Conservation (phyloP, 768 basidiomycete species). For the Amanita pallidorosea region DNA sequence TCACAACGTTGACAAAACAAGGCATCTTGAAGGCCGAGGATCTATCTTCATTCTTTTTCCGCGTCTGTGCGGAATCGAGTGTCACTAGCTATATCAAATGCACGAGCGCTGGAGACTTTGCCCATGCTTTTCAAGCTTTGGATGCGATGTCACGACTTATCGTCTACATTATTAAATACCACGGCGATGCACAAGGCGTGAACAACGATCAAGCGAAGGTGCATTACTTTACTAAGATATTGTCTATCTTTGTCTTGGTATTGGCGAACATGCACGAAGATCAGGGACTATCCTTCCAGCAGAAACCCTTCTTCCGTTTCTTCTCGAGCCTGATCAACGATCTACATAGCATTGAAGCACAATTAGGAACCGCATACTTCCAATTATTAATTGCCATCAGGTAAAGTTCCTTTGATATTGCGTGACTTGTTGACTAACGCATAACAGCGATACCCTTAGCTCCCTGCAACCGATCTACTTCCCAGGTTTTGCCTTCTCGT, state of each 20-base stretch:
- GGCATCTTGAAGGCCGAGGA: conserved; percentile 95
- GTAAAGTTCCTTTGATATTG: conserved; percentile 27
- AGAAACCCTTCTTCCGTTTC: conserved; percentile 97
- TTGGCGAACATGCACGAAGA: conserved; percentile 94
- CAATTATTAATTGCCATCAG: conserved; percentile 80
- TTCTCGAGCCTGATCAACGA: conserved; percentile 96
- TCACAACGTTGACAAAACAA: conserved; percentile 94
- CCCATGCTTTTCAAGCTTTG: conserved; percentile 80
- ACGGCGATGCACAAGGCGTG: conserved; percentile 88
- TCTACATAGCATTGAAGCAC: conserved; percentile 74
- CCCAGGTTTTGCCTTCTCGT: conserved; percentile 97
- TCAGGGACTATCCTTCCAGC: conserved; percentile 82
- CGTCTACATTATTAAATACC: conserved; percentile 98
- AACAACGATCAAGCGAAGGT: conserved; percentile 94
- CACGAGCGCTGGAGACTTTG: conserved; percentile 59
- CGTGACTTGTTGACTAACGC: conserved; percentile 4
- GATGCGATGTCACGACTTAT: conserved; percentile 94
- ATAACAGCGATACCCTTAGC: conserved; percentile 79
- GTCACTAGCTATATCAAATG: conserved; percentile 81
- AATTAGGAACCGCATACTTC: conserved; percentile 85
- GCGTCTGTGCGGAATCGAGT: conserved; percentile 92
- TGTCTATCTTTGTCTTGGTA: conserved; percentile 95
- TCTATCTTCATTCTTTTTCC: conserved; percentile 95
- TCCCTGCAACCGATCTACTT: conserved; percentile 94
- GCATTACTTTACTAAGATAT: conserved; percentile 92